phyloP scores from a whole-genome alignment of 148 eudicot species.

The Rhododendron molle region DNA sequence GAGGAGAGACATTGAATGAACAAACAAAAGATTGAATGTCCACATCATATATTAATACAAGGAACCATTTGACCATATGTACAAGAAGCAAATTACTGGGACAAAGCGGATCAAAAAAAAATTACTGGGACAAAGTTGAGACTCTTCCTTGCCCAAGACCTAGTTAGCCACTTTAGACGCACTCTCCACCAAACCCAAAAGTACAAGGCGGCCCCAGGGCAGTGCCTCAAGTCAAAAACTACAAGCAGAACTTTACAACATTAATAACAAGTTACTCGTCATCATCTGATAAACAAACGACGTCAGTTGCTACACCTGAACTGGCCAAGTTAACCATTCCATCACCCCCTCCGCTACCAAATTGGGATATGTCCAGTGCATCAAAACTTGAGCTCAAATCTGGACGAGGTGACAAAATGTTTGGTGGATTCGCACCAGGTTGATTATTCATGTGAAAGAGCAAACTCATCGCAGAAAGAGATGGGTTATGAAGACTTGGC shows the following conservation, averaged over 20 bases:
- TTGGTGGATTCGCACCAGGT: constrained; percentile 4
- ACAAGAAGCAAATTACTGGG: not conserved
- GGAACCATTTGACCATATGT: not conserved
- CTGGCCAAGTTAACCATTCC: constrained; percentile 9
- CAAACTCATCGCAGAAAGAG: constrained; percentile 22
- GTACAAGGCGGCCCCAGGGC: not conserved
- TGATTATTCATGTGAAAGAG: constrained; percentile 23
- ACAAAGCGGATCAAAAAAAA: no score
- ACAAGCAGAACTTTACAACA: not conserved
- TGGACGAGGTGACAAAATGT: constrained; percentile 12
- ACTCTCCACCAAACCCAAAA: not conserved
- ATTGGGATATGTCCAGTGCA: constrained; percentile 21
- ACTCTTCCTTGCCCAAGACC: not conserved
- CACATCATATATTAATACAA: not conserved
- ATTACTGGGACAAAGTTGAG: not conserved
- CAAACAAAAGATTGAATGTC: not conserved
- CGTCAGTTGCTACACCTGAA: constrained; percentile 14
- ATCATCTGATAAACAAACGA: constrained; percentile 53
- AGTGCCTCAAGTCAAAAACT: not conserved
- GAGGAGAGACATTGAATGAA: not conserved
- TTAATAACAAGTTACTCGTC: constrained; percentile 36
- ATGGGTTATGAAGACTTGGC: constrained; percentile 2
- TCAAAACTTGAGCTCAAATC: constrained; percentile 10
- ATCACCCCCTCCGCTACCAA: constrained; percentile 22
- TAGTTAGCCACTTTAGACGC: not conserved